Evolutionary conservation across 805 yeast species (phyloP).

Genomic region (Naumovozyma dairenensis): DNA sequence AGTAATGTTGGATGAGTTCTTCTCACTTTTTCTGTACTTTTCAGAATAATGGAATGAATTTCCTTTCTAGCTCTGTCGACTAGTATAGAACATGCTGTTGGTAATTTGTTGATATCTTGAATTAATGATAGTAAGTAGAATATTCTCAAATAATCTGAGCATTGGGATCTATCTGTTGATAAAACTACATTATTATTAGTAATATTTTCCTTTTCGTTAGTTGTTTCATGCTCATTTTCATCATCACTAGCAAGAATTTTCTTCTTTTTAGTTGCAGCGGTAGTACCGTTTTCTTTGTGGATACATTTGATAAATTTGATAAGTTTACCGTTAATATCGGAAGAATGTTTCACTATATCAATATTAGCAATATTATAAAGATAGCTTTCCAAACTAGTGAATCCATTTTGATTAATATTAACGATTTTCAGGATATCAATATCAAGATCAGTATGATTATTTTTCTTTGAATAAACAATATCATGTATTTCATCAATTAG

Average conservation of each 20-base stretch:
- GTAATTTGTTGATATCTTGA: slow-evolving; percentile 50
- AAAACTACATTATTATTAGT: no score
- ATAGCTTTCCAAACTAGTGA: slow-evolving; percentile 42
- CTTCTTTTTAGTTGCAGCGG: not conserved
- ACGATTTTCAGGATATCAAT: slow-evolving; percentile 19
- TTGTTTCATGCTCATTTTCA: not conserved
- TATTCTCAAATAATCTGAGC: slow-evolving; percentile 30
- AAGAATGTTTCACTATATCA: slow-evolving; percentile 44
- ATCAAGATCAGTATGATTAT: slow-evolving; percentile 5
- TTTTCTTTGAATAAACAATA: slow-evolving; percentile 51
- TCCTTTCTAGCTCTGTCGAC: slow-evolving; percentile 50
- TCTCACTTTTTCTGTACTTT: slow-evolving; percentile 56
- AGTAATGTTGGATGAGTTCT: slow-evolving; percentile 40
- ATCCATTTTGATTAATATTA: slow-evolving; percentile 19
- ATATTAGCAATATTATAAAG: slow-evolving; percentile 47
- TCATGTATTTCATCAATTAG: slow-evolving; percentile 68
- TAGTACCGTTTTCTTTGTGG: slow-evolving; percentile 1
- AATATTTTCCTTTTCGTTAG: no score
- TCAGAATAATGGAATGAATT: slow-evolving; percentile 49
- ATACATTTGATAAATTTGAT: slow-evolving; percentile 22
- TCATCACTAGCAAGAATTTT: not conserved
- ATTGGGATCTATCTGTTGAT: slow-evolving; percentile 21
- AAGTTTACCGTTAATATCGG: slow-evolving; percentile 29
- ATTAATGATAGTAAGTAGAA: slow-evolving; percentile 46
- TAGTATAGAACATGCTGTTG: slow-evolving; percentile 46